phyloP scores from a whole-genome alignment of 2,329 filamentous ascomycete species.

The Venturia carpophila region DNA sequence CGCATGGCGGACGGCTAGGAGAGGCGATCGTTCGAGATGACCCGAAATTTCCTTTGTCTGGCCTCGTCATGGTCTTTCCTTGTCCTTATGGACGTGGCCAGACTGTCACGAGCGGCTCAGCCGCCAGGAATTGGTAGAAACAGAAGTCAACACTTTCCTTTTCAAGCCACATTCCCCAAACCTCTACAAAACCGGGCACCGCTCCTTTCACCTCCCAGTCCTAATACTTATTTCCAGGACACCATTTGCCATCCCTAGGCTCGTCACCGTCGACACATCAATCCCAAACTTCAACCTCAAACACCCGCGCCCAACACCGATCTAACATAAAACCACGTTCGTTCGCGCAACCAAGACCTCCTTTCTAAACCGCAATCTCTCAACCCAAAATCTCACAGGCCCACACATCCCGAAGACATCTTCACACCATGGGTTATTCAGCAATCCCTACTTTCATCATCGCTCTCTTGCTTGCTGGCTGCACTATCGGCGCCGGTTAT shows the following conservation, averaged over 20 bases:
- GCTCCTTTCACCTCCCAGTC: background rate
- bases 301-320: background rate
- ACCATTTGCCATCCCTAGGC: background rate
- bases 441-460: slow-evolving; percentile 7
- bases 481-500: slow-evolving; percentile 1
- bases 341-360: background rate
- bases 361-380: background rate
- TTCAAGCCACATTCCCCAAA: background rate
- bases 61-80: background rate
- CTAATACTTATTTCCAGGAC: background rate
- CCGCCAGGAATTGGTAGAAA: background rate
- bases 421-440: slow-evolving; percentile 2
- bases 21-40: background rate
- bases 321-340: background rate
- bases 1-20: background rate
- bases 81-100: slow-evolving; percentile 1
- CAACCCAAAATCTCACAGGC: background rate
- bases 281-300: background rate
- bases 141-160: background rate
- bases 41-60: background rate
- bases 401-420: background rate
- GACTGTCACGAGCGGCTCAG: slow-evolving; percentile 5
- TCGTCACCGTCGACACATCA: background rate
- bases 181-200: background rate
- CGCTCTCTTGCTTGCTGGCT: slow-evolving; percentile 6